A percentile compares a stretch with the other conserved stretches of the same genome.
These are phyloP conservation scores for Rhododendron ferrugineum DNA, from an alignment of 148 eudicot species.

Conservation along the genomic window DNA sequence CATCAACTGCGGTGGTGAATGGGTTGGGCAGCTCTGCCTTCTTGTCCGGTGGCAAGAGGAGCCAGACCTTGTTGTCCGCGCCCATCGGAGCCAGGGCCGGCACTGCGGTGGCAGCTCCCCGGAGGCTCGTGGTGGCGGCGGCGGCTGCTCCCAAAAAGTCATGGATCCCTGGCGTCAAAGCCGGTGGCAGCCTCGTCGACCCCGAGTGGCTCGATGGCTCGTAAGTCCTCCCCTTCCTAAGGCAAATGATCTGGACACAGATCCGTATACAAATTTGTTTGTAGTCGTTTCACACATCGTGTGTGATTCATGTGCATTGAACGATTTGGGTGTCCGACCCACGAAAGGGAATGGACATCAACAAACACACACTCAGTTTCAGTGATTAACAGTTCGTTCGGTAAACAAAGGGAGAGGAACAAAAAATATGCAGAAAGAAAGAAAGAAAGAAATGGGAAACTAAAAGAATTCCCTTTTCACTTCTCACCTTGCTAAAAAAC, in stretches of 20 bases:
- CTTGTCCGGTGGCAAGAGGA: conserved; percentile 57
- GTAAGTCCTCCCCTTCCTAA: conserved; percentile 40
- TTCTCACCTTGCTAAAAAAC: background rate
- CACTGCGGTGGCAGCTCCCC: conserved; percentile 23
- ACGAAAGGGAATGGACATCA: background rate
- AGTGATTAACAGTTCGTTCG: background rate
- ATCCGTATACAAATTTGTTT: background rate
- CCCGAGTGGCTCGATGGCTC: conserved; percentile 99
- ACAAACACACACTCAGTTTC: background rate
- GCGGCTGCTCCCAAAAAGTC: conserved; percentile 78
- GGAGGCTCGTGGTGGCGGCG: conserved; percentile 51
- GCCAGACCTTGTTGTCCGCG: conserved; percentile 36
- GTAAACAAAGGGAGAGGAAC: background rate
- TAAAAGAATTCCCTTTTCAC: background rate
- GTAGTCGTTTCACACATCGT: background rate
- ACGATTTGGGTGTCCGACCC: background rate
- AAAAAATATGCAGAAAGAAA: background rate
- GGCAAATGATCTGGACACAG: background rate
- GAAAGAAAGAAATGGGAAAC: background rate
- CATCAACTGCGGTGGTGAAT: conserved; percentile 68
- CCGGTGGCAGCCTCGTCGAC: conserved; percentile 77
- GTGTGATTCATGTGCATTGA: background rate
- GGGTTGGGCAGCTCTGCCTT: conserved; percentile 66
- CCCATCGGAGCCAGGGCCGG: conserved; percentile 24
- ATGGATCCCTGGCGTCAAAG: conserved; percentile 83